phyloP scores from a whole-genome alignment of 192 early-diverging fungal genomes.

The Coemansia sp. region DNA sequence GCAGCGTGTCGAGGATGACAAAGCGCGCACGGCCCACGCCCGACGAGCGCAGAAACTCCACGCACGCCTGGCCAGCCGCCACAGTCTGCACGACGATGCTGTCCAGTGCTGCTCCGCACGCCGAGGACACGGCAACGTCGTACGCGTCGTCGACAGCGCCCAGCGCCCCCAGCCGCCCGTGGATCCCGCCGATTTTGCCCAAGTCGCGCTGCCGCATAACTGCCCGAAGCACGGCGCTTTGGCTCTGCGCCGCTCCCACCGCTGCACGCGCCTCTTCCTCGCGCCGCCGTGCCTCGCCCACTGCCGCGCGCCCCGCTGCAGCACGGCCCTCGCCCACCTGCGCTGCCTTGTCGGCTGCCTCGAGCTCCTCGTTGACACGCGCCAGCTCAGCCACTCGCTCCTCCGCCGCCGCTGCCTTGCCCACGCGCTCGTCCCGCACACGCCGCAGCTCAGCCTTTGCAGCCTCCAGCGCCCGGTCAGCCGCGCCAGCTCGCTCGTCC shows the following conservation, averaged over 20 bases:
- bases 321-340: conserved; percentile 45
- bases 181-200: conserved; percentile 75
- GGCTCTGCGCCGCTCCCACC: conserved; percentile 64
- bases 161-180: conserved; percentile 91
- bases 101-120: conserved; percentile 73
- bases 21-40: conserved; percentile 87
- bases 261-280: conserved; percentile 70
- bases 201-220: conserved; percentile 71
- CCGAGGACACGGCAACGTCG: conserved; percentile 94
- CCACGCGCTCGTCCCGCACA: conserved; percentile 50
- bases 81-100: conserved; percentile 92
- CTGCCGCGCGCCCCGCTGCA: conserved; percentile 40
- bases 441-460: conserved; percentile 59
- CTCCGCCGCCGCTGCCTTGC: conserved; percentile 47
- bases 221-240: conserved; percentile 68
- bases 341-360: conserved; percentile 53
- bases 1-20: conserved; percentile 77
- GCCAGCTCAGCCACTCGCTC: conserved; percentile 47
- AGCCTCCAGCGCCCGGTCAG: conserved; percentile 59
- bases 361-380: conserved; percentile 55
- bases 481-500: conserved; percentile 62
- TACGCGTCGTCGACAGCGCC: conserved; percentile 92
- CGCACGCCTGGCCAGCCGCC: conserved; percentile 80
- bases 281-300: conserved; percentile 59
- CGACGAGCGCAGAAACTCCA: conserved; percentile 83